Evolutionary conservation across 2,329 filamentous ascomycete genomes (phyloP).

Genomic region (Arthroderma sp.): DNA sequence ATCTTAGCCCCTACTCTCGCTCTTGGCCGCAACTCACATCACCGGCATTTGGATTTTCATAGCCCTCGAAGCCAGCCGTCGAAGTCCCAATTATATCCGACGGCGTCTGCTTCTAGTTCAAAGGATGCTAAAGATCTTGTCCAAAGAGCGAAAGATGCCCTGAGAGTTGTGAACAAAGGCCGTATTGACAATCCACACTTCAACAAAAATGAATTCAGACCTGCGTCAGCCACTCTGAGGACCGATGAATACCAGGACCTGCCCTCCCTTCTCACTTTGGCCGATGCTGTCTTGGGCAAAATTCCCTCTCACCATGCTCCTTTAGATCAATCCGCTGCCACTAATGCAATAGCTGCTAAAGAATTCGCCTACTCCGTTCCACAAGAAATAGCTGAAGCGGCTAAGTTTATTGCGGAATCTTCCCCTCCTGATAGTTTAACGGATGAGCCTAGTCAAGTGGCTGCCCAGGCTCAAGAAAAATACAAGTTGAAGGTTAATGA

Average conservation of each 20-base stretch:
- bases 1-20: no score
- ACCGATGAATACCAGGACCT: not conserved
- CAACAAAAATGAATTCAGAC: not conserved
- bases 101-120: no score
- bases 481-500: slow-evolving; percentile 4
- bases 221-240: no score
- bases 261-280: not conserved
- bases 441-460: not conserved
- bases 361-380: slow-evolving; percentile 7
- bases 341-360: not conserved
- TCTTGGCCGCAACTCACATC: no score
- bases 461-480: not conserved
- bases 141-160: not conserved
- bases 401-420: slow-evolving; percentile 11
- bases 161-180: not conserved
- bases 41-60: no score
- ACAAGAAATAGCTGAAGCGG: slow-evolving; percentile 9
- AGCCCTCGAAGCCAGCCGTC: no score
- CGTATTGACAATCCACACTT: not conserved
- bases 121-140: no score
- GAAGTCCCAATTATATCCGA: no score
- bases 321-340: not conserved
- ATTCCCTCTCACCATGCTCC: not conserved
- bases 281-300: not conserved
- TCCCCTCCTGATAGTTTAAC: not conserved